Evolutionary conservation across 1,284 basidiomycete species (phyloP).

Genomic region (Heterobasidion occidentale): DNA sequence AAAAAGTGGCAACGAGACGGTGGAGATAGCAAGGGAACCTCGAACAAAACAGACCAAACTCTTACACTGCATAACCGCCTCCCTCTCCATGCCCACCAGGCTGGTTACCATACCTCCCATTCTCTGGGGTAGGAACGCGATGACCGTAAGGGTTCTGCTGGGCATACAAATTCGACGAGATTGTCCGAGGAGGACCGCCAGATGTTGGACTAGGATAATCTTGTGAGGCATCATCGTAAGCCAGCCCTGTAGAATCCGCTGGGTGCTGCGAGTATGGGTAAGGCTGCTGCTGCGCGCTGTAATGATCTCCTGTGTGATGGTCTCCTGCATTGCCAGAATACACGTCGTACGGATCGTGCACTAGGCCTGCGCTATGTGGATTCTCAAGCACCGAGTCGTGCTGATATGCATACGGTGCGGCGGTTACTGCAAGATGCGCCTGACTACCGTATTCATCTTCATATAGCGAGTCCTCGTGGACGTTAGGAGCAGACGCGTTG

Average conservation of each 20-base stretch:
- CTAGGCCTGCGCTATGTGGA: slow-evolving; percentile 11
- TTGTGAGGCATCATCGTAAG: slow-evolving; percentile 5
- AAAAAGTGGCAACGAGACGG: too few species aligned
- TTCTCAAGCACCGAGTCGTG: slow-evolving; percentile 4
- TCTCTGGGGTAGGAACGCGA: slow-evolving; percentile 1
- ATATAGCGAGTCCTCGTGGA: slow-evolving; percentile 45
- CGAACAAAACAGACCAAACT: not conserved
- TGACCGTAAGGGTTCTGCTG: slow-evolving; percentile 4
- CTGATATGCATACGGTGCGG: slow-evolving; percentile 46
- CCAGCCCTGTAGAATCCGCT: slow-evolving; percentile 1
- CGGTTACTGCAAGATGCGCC: slow-evolving; percentile 43
- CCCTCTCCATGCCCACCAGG: not conserved
- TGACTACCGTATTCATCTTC: slow-evolving; percentile 61
- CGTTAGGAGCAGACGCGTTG: slow-evolving; percentile 46
- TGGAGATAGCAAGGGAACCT: too few species aligned
- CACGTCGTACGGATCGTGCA: slow-evolving; percentile 36
- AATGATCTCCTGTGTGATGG: slow-evolving; percentile 2
- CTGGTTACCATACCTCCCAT: slow-evolving; percentile 1
- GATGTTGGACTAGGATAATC: slow-evolving; percentile 6
- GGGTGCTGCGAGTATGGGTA: not conserved
- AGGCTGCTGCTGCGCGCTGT: slow-evolving; percentile 4
- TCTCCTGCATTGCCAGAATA: slow-evolving; percentile 22
- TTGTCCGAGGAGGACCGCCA: slow-evolving; percentile 1
- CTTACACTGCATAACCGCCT: not conserved
- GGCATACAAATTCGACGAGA: not conserved